Evolutionary conservation across 345 rosid species (phyloP).

Genomic region (Populus simonii): DNA sequence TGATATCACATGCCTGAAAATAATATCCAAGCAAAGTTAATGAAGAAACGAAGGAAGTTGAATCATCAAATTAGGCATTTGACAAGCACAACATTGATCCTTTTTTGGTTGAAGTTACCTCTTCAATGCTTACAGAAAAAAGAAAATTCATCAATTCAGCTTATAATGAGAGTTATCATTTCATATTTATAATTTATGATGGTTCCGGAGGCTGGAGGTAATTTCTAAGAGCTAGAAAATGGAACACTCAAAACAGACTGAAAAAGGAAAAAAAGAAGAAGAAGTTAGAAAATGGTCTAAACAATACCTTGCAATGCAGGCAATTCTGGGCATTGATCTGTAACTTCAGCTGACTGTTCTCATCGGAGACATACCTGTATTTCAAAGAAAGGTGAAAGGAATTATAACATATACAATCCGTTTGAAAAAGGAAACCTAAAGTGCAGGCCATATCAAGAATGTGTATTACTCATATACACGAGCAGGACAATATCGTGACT

Average conservation of each 20-base stretch:
- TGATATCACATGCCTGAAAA: slow-evolving; percentile 79
- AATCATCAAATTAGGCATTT: background rate
- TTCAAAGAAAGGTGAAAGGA: slow-evolving; percentile 12
- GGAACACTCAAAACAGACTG: background rate
- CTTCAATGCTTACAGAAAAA: background rate
- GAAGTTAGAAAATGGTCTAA: background rate
- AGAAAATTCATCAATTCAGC: too few relatives aligned
- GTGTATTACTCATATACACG: slow-evolving; percentile 84
- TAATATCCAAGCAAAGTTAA: background rate
- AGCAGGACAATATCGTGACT: slow-evolving; percentile 91
- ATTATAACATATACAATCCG: background rate
- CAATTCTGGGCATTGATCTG: slow-evolving; percentile 96
- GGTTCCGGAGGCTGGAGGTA: too few relatives aligned
- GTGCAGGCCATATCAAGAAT: slow-evolving; percentile 2
- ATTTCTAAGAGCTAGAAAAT: background rate
- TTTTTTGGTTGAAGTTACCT: background rate
- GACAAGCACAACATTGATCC: background rate
- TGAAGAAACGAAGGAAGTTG: background rate
- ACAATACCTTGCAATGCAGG: slow-evolving; percentile 85
- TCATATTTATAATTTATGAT: too few relatives aligned
- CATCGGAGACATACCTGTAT: slow-evolving; percentile 72
- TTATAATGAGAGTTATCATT: too few relatives aligned
- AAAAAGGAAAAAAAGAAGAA: background rate
- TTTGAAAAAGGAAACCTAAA: slow-evolving; percentile 4
- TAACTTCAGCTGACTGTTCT: slow-evolving; percentile 57